Base-by-base conservation (phyloP, 805 yeast species). In the Cyberlindnera maritima region DNA sequence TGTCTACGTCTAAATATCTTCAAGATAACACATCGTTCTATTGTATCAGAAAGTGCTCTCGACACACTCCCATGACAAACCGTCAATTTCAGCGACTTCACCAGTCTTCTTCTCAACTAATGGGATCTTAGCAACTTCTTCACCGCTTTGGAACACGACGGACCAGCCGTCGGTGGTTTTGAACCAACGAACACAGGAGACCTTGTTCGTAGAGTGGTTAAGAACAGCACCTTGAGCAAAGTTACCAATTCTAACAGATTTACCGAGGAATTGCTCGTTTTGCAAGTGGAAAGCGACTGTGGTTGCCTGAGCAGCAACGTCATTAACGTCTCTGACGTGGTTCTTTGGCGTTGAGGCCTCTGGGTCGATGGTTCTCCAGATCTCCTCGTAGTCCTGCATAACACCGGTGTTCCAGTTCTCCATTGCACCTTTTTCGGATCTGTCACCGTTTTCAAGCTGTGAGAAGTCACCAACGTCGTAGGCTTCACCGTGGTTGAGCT, bases 401-500 rank as follows among this genome's bases (percentile, higher is more conserved):
- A 55, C 54, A 0, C 76, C 76, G 1, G 79, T 71, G 3, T 52
- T 69, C 2, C 76, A 70, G 53, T 79, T 74, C 4, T 52, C 48
- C 83, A 80, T 77, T 1, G 52, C 51, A 0, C 85, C 85, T 1
- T 72, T 67, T 52, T 80, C 85, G 41, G 66, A 65, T 38, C 81
- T 63, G 43, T 75, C 75, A 7, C 73, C 69, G 15, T 59, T 62
- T 6, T 58, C 67, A 31, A 72, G 51, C 7, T 63, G 60, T 37
- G 69, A 62, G 50, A 80, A 79, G 5, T 67, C 63, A 2, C 83
- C 85, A 18, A 47, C 36, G 31, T 58, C 62, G 32, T 47, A 55
- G 2, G 55, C 53, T 37, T 59, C 64, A 13, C 61, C 63, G 15
- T 46, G 42, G 47, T 47, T 57, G 5, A 50, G 47, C 18, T 35